Percentiles rank a stretch among this genome's conserved stretches.
Evolutionary conservation across 139 green algal species (phyloP).

Genomic region (Gonium pectorale): DNA sequence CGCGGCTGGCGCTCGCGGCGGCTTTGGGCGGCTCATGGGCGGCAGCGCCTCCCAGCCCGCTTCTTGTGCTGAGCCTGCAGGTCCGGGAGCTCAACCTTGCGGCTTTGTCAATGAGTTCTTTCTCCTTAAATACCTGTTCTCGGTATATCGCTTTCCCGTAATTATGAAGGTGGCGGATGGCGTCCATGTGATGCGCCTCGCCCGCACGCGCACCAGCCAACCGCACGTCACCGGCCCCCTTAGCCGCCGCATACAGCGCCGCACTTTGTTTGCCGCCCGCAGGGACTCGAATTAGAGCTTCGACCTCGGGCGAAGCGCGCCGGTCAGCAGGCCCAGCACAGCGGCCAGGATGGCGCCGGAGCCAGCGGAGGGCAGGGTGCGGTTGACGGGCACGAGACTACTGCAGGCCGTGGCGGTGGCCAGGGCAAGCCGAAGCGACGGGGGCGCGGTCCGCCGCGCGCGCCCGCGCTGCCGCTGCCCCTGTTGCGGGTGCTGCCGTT

Average conservation of each 20-base stretch:
- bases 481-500: constrained; percentile 16
- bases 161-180: not conserved
- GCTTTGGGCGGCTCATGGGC: not conserved
- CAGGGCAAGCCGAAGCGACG: not conserved
- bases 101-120: not conserved
- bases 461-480: not conserved
- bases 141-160: not conserved
- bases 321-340: not conserved
- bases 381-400: not conserved
- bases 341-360: not conserved
- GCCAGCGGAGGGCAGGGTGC: not conserved
- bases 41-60: not conserved
- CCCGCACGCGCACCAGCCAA: not conserved
- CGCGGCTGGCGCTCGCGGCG: not conserved
- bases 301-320: not conserved
- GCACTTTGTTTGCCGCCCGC: not conserved
- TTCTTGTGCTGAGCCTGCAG: not conserved
- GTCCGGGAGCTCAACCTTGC: not conserved
- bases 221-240: too few relatives aligned
- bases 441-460: not conserved
- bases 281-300: constrained; percentile 17
- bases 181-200: not conserved
- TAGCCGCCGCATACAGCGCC: too few relatives aligned
- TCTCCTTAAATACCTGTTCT: not conserved
- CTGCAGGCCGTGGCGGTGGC: not conserved